Conservation (phyloP, 805 yeast genomes). For the Wickerhamiella lipophila region DNA sequence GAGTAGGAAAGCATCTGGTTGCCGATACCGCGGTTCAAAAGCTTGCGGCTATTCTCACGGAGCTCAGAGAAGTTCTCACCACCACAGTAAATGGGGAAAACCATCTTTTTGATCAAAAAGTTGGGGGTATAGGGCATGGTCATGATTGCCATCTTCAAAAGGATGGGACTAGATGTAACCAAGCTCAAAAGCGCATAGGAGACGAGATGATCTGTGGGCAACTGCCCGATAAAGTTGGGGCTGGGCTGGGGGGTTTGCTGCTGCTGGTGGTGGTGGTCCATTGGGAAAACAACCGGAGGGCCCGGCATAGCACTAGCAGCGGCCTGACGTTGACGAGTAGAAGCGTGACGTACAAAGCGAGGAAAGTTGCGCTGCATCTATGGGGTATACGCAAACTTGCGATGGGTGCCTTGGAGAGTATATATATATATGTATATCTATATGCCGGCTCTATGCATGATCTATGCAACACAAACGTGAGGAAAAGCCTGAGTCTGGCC, state of each 20-base stretch:
- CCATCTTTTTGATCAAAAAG: slow-evolving; percentile 52
- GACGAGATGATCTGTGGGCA: slow-evolving; percentile 22
- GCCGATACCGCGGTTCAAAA: slow-evolving; percentile 62
- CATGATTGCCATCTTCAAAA: slow-evolving; percentile 26
- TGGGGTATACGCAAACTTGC: too few relatives aligned
- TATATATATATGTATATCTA: neutral
- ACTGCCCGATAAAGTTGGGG: slow-evolving; percentile 22
- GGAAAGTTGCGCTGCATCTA: slow-evolving; percentile 7
- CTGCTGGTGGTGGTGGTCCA: neutral
- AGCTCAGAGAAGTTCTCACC: slow-evolving; percentile 71
- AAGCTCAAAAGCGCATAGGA: slow-evolving; percentile 26
- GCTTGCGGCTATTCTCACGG: slow-evolving; percentile 50
- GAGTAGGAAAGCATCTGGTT: slow-evolving; percentile 94
- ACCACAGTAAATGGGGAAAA: slow-evolving; percentile 80
- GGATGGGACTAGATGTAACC: slow-evolving; percentile 27
- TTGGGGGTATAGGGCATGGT: slow-evolving; percentile 41
- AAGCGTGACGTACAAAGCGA: slow-evolving; percentile 14
- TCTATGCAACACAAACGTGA: neutral
- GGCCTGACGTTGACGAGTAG: slow-evolving; percentile 20
- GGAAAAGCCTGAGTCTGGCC: slow-evolving; percentile 10
- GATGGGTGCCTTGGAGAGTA: too few relatives aligned
- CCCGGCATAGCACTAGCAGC: slow-evolving; percentile 15
- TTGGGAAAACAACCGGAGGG: slow-evolving; percentile 4
- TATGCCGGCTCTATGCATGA: neutral
- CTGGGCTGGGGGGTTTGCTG: slow-evolving; percentile 10